These are phyloP conservation scores for Cryptomeria japonica DNA, from an alignment of 75 land plant species.

Conservation along the genomic window DNA sequence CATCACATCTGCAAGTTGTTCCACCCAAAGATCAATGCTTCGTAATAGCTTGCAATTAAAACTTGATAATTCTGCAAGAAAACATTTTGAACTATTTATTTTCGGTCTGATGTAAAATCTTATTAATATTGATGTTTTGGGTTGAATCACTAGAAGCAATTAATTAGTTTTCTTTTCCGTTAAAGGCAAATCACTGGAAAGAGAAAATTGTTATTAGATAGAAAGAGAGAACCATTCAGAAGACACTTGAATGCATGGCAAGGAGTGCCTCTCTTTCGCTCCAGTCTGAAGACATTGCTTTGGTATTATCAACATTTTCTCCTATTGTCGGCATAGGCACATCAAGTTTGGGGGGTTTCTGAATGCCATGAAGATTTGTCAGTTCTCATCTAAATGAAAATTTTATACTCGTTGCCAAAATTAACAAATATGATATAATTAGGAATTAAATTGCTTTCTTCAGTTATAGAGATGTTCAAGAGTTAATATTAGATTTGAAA, in stretches of 20 bases:
- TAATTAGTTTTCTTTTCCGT: not conserved
- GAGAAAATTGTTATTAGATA: not conserved
- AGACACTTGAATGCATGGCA: constrained; percentile 42
- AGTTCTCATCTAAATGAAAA: not conserved
- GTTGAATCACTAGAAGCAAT: not conserved
- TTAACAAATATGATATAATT: not conserved
- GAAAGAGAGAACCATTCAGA: constrained; percentile 30
- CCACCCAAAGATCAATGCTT: not conserved
- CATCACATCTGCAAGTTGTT: not conserved
- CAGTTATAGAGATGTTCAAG: not conserved
- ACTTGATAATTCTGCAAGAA: not conserved
- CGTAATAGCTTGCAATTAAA: not conserved
- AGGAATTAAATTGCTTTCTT: not conserved
- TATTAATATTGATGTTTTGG: not conserved
- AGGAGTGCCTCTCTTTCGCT: constrained; percentile 15
- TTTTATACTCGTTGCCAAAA: not conserved
- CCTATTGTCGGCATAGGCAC: constrained; percentile 23
- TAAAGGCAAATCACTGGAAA: not conserved
- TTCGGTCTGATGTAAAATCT: not conserved
- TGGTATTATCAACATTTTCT: constrained; percentile 21
- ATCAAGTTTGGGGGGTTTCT: constrained; percentile 69
- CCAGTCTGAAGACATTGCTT: constrained; percentile 27
- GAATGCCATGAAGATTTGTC: constrained; percentile 8
- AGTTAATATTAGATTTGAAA: not conserved
- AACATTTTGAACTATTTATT: not conserved